Percentiles rank a stretch among this genome's conserved stretches.
Evolutionary conservation across 2,329 filamentous ascomycete genomes (phyloP).

Genomic region (Botrytis cinerea): DNA sequence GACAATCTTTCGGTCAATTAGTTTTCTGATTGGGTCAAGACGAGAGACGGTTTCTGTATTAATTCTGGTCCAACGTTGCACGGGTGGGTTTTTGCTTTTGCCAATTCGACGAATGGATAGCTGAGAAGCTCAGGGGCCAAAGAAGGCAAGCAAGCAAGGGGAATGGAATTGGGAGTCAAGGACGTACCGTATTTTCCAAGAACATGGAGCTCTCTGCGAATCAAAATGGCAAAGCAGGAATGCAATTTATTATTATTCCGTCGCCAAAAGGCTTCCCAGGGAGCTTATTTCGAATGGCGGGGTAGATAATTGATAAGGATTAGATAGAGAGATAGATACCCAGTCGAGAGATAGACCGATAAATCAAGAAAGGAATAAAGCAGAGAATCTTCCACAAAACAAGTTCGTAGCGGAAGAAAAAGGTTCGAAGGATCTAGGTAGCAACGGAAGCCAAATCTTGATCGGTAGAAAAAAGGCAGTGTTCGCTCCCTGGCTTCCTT

Average conservation of each 20-base stretch:
- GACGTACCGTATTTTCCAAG: slow-evolving; percentile 1
- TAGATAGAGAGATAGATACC: slow-evolving; percentile 10
- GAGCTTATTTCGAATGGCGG: slow-evolving; percentile 12
- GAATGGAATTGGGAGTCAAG: not conserved
- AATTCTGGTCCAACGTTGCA: not conserved
- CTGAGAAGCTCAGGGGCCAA: not conserved
- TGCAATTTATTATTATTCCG: slow-evolving; percentile 13
- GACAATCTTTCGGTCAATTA: not conserved
- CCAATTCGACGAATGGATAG: not conserved
- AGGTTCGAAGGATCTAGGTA: not conserved
- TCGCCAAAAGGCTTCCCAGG: not conserved
- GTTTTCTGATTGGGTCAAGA: not conserved
- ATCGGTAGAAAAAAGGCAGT: not conserved
- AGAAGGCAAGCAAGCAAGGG: not conserved
- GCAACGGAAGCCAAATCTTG: not conserved
- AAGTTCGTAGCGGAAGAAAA: not conserved
- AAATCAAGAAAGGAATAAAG: not conserved
- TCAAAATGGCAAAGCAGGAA: slow-evolving; percentile 4
- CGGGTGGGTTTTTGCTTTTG: not conserved
- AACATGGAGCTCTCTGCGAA: slow-evolving; percentile 1
- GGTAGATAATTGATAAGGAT: slow-evolving; percentile 23
- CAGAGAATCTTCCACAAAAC: not conserved
- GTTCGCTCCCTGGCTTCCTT: not conserved
- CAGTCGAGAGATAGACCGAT: not conserved
- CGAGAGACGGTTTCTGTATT: not conserved